Percentiles rank a stretch among this genome's conserved stretches.
phyloP scores from a whole-genome alignment of 2,329 filamentous ascomycete species.

The Neopestalotiopsis sp. region DNA sequence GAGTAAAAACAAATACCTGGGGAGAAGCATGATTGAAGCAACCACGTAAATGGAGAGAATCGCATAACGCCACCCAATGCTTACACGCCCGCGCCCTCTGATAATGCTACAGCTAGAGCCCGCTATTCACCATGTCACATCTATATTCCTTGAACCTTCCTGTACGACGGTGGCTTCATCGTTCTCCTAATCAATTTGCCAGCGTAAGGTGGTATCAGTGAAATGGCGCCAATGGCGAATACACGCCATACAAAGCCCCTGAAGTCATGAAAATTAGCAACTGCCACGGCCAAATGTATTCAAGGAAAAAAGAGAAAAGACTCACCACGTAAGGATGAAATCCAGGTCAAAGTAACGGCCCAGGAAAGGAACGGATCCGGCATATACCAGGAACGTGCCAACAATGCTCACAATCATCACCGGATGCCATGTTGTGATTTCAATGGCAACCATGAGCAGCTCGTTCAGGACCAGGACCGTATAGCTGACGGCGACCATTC shows the following conservation, averaged over 20 bases:
- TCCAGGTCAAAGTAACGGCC: conserved; percentile 87
- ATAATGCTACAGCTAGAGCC: neutral
- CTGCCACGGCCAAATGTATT: neutral
- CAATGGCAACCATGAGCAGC: conserved; percentile 94
- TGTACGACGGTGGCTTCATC: conserved; percentile 90
- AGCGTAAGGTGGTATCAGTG: conserved; percentile 84
- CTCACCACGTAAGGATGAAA: conserved; percentile 75
- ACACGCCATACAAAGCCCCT: conserved; percentile 91
- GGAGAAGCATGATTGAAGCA: conserved; percentile 3
- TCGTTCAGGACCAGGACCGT: conserved; percentile 93
- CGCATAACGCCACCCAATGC: conserved; percentile 12
- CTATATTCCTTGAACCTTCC: conserved; percentile 83
- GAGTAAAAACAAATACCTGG: neutral
- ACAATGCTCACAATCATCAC: conserved; percentile 87
- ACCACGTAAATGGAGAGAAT: neutral
- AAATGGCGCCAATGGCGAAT: conserved; percentile 77
- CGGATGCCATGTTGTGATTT: conserved; percentile 96
- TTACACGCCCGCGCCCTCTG: neutral
- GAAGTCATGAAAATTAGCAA: conserved; percentile 24
- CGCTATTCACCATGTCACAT: neutral
- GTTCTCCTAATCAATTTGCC: conserved; percentile 84
- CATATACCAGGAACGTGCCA: conserved; percentile 81
- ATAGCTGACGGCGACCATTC: conserved; percentile 90
- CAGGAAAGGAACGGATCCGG: conserved; percentile 84
- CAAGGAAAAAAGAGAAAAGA: conserved; percentile 21